These are phyloP conservation scores for Rostrohypoxylon terebratum DNA, from an alignment of 495 filamentous ascomycete species.

Conservation along the genomic window DNA sequence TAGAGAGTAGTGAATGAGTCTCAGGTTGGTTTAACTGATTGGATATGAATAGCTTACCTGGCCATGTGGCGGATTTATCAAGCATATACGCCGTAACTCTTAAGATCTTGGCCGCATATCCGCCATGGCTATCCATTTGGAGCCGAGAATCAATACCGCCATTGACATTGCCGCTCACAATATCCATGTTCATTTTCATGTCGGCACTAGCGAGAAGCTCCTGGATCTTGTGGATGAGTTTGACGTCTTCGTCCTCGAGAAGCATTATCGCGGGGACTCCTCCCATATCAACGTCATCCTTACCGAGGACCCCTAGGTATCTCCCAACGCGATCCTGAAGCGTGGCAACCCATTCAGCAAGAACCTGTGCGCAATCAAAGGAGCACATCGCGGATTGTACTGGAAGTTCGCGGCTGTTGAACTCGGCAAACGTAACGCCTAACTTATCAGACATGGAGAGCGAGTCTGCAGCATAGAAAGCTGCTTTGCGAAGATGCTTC, in stretches of 20 bases:
- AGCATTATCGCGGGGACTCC: constrained; percentile 88
- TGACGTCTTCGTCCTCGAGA: constrained; percentile 91
- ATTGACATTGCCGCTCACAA: constrained; percentile 56
- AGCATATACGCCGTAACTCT: constrained; percentile 89
- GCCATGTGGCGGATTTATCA: constrained; percentile 91
- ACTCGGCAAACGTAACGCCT: constrained; percentile 87
- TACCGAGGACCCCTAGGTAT: constrained; percentile 87
- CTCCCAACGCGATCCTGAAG: constrained; percentile 94
- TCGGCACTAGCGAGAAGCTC: constrained; percentile 84
- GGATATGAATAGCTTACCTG: constrained; percentile 68
- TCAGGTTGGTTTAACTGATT: neutral
- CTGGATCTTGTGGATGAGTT: constrained; percentile 85
- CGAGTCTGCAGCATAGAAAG: constrained; percentile 94
- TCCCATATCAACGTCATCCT: constrained; percentile 78
- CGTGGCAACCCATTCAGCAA: constrained; percentile 95
- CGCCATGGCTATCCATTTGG: constrained; percentile 71
- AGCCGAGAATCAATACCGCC: constrained; percentile 63
- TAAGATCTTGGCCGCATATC: constrained; percentile 88
- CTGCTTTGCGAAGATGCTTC: constrained; percentile 90
- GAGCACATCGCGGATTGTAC: constrained; percentile 92
- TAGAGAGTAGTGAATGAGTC: constrained; percentile 46
- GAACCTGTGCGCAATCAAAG: constrained; percentile 96
- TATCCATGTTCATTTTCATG: constrained; percentile 76
- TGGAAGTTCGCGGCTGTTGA: constrained; percentile 88
- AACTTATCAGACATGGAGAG: constrained; percentile 89